Percentiles rank a stretch among this genome's conserved stretches.
phyloP scores from a whole-genome alignment of 2,329 filamentous ascomycete species.

The Coniosporium tulheliwenetii region DNA sequence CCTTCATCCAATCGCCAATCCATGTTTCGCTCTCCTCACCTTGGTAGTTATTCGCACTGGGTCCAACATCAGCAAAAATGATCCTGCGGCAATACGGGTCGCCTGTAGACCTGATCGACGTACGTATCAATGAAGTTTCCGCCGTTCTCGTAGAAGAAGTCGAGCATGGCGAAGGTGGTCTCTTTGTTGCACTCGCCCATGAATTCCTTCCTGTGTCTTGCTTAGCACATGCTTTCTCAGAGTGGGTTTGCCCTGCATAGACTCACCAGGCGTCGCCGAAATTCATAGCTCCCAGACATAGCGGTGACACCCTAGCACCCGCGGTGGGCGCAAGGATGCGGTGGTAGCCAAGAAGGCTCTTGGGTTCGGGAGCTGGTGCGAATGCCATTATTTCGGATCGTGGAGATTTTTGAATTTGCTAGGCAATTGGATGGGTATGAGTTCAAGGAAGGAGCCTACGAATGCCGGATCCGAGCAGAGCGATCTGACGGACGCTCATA shows the following conservation, averaged over 20 bases:
- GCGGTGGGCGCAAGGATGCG: slow-evolving; percentile 35
- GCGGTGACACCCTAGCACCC: slow-evolving; percentile 34
- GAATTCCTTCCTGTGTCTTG: slow-evolving; percentile 6
- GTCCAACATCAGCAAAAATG: background rate
- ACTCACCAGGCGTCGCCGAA: slow-evolving; percentile 34
- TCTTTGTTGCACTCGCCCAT: slow-evolving; percentile 30
- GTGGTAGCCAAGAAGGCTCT: slow-evolving; percentile 32
- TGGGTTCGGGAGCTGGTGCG: slow-evolving; percentile 16
- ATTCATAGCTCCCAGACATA: slow-evolving; percentile 40
- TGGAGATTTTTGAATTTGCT: too few species aligned
- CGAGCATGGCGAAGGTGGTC: slow-evolving; percentile 28
- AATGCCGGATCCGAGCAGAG: too few species aligned
- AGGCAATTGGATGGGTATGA: too few species aligned
- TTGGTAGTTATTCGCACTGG: slow-evolving; percentile 30
- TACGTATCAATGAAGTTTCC: slow-evolving; percentile 38
- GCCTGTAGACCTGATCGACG: slow-evolving; percentile 1
- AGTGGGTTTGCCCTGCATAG: too few species aligned
- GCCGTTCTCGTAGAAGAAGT: slow-evolving; percentile 29
- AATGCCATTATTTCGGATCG: slow-evolving; percentile 5
- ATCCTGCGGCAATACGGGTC: background rate
- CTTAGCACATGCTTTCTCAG: background rate
- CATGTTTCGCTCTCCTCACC: slow-evolving; percentile 30
- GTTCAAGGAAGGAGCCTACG: too few species aligned
- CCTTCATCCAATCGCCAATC: slow-evolving; percentile 36
- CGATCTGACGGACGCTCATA: too few species aligned